phyloP scores from a whole-genome alignment of 371 early-diverging fungal genomes.

The Funneliformis caledonium region DNA sequence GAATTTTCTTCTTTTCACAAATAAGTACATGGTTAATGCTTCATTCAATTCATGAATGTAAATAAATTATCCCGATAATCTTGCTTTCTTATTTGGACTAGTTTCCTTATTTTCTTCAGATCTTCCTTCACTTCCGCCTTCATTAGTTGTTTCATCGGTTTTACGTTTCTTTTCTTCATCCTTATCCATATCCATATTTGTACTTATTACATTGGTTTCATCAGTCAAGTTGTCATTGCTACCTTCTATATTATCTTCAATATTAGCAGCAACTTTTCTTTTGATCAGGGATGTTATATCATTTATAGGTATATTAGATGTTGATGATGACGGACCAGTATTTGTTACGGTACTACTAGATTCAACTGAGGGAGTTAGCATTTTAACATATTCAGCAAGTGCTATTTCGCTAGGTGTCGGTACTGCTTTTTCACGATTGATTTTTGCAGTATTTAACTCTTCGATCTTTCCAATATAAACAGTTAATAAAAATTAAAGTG shows the following conservation, averaged over 20 bases:
- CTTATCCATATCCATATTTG: background rate
- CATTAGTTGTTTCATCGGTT: background rate
- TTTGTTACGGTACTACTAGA: background rate
- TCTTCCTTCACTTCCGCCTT: background rate
- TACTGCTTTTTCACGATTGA: background rate
- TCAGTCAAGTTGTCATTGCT: background rate
- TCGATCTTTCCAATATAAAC: constrained; percentile 7
- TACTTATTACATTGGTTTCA: background rate
- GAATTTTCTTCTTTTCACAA: no score
- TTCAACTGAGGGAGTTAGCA: no score
- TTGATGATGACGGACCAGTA: background rate
- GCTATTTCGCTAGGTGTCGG: background rate
- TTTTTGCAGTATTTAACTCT: constrained; percentile 17
- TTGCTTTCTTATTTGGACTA: constrained; percentile 8
- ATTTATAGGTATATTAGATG: background rate
- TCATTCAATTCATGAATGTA: background rate
- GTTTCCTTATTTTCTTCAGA: background rate
- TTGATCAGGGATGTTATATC: constrained; percentile 36
- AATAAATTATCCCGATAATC: background rate
- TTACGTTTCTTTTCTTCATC: constrained; percentile 17
- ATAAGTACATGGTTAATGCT: background rate
- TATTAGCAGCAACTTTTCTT: background rate
- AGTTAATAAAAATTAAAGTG: background rate
- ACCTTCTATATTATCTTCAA: no score
- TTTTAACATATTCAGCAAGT: constrained; percentile 2